phyloP scores from a whole-genome alignment of 2,329 filamentous ascomycete genomes.

The Exophiala lecanii-corni region DNA sequence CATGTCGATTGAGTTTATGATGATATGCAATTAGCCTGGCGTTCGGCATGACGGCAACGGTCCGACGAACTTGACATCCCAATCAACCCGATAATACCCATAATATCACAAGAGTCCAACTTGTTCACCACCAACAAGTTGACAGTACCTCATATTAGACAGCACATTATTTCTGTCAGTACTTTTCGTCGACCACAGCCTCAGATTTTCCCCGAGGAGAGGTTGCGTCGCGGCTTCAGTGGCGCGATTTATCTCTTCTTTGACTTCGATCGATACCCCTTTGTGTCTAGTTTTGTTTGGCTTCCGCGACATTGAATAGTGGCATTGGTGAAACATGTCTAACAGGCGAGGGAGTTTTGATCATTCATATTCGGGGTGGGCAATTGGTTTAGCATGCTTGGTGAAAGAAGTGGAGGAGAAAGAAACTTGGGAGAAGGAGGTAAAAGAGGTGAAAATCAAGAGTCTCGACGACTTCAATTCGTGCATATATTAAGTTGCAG shows the following conservation, averaged over 20 bases:
- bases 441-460: too few relatives aligned
- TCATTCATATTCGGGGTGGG: not conserved
- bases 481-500: too few relatives aligned
- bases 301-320: not conserved
- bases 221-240: not conserved
- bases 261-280: constrained; percentile 20
- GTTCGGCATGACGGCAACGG: constrained; percentile 16
- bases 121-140: not conserved
- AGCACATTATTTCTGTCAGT: not conserved
- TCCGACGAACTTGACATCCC: constrained; percentile 11
- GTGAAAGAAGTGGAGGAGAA: not conserved
- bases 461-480: too few relatives aligned
- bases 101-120: constrained; percentile 18
- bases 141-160: not conserved
- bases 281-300: constrained; percentile 14
- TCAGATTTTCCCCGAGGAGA: not conserved
- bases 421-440: too few relatives aligned
- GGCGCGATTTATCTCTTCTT: not conserved
- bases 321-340: constrained; percentile 2
- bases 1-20: constrained; percentile 17
- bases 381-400: not conserved
- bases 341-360: not conserved
- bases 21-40: constrained; percentile 22
- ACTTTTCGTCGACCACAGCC: not conserved
- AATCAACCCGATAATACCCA: constrained; percentile 22